Evolutionary conservation across 176 grass and related monocot genomes (phyloP), one percentile per base, ranked within the genome.

Genomic region (Oryza meridionalis): DNA sequence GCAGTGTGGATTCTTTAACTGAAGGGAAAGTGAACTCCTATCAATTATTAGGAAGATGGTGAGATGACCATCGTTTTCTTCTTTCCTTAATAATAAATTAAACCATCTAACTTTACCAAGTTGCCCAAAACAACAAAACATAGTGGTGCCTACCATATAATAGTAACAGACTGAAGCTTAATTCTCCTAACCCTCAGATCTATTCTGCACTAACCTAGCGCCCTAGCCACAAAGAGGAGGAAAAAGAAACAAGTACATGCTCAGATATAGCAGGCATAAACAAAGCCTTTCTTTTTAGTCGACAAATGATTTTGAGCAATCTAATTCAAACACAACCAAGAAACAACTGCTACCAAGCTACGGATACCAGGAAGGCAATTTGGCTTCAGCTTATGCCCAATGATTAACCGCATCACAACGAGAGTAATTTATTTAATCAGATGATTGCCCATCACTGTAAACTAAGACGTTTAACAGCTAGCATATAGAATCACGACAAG

Each of bases 1-100:
- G 59, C 67, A 55, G 26, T 44, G 67, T 44, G 67, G 68, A 76
- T 90, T 87, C 31, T 79, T 84, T 84, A 84, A 84, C 76, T 13
- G 70, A 76, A 43, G 84, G 80, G 14, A 87, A 87, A 84, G 84
- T 75, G 69, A 80, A 24, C 64, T 8, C 21, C 31, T 70, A 87
- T 87, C 80, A 84, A 90, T 87, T 70, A 90, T 84, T 84, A 87
- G 81, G 25, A 84, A 87, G 89, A 90, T 84, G 89, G 89, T 50
- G 75, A 76, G 84, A 90, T 90, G 89, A 84, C 89, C 72, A 87
- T 75, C 76, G 24, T 86, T 87, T 90, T 87, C 80, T 35, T 35
- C 67, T 86, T 78, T 74, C 74, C 74, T 87, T 87, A 29, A 70
- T 33, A 84, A 80, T 87, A 90, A 86, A 73, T 67, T 86, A 86